Evolutionary conservation across 805 yeast genomes (phyloP).

Genomic region (Metschnikowia cubensis): DNA sequence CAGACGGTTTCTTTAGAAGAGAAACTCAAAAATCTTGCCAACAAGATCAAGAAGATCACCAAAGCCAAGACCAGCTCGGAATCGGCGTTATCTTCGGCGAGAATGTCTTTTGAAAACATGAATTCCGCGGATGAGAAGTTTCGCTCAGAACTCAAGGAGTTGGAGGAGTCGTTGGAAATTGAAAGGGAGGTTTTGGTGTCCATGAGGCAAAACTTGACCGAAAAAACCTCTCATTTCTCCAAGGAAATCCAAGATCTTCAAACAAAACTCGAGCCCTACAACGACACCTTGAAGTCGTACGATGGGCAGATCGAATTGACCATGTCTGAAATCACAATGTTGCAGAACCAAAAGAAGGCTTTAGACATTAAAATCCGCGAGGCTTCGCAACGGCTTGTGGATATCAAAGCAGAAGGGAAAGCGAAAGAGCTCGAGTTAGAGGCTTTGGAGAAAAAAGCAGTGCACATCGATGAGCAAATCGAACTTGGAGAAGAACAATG

Average conservation of each 20-base stretch:
- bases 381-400: conserved; percentile 41
- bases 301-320: conserved; percentile 63
- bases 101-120: conserved; percentile 44
- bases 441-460: conserved; percentile 46
- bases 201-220: conserved; percentile 62
- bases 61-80: conserved; percentile 50
- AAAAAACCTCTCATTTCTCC: conserved; percentile 67
- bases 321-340: conserved; percentile 58
- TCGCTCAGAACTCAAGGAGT: conserved; percentile 40
- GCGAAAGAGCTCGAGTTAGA: conserved; percentile 44
- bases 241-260: conserved; percentile 62
- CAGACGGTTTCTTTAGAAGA: conserved; percentile 72
- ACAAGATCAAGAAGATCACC: conserved; percentile 54
- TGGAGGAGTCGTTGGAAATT: conserved; percentile 41
- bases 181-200: conserved; percentile 60
- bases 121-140: conserved; percentile 42
- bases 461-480: conserved; percentile 51
- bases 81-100: conserved; percentile 42
- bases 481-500: conserved; percentile 56
- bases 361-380: conserved; percentile 43
- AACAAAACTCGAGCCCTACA: conserved; percentile 78
- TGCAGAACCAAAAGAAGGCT: conserved; percentile 44
- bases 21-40: conserved; percentile 59
- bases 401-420: conserved; percentile 46
- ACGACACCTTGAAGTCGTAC: conserved; percentile 57